phyloP scores from a whole-genome alignment of 441 rosid genomes.

The Jatropha podagrica region DNA sequence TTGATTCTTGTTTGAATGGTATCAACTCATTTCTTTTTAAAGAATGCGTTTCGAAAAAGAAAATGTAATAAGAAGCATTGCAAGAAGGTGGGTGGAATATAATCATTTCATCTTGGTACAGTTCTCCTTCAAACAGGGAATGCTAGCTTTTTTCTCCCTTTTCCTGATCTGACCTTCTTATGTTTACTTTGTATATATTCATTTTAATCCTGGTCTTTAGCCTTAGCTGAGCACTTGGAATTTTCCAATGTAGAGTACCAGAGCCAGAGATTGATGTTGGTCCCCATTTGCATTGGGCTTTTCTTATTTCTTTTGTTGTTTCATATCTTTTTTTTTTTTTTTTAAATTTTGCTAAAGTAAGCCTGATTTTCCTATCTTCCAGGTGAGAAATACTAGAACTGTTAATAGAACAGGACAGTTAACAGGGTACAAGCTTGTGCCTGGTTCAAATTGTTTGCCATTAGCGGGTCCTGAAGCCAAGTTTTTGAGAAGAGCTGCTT shows the following conservation, averaged over 20 bases:
- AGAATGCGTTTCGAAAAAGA: background rate
- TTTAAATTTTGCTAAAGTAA: background rate
- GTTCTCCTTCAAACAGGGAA: background rate
- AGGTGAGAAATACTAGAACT: constrained; percentile 85
- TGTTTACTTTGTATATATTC: background rate
- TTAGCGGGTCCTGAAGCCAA: constrained; percentile 78
- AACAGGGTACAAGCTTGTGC: constrained; percentile 78
- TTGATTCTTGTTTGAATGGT: background rate
- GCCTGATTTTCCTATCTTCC: constrained; percentile 19
- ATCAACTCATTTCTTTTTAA: background rate
- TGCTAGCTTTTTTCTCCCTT: background rate
- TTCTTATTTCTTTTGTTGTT: background rate
- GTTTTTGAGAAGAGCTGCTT: constrained; percentile 77
- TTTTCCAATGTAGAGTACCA: background rate
- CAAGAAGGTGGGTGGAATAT: background rate
- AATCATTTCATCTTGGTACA: background rate
- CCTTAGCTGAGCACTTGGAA: background rate
- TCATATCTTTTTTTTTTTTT: background rate
- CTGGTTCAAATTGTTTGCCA: constrained; percentile 84
- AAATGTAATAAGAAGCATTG: too few relatives aligned
- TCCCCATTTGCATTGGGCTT: background rate
- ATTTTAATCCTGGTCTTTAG: background rate
- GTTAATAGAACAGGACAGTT: constrained; percentile 83
- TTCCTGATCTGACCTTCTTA: background rate
- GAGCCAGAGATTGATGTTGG: background rate